Evolutionary conservation across 805 yeast genomes (phyloP).

Genomic region (Barnettozyma populi): DNA sequence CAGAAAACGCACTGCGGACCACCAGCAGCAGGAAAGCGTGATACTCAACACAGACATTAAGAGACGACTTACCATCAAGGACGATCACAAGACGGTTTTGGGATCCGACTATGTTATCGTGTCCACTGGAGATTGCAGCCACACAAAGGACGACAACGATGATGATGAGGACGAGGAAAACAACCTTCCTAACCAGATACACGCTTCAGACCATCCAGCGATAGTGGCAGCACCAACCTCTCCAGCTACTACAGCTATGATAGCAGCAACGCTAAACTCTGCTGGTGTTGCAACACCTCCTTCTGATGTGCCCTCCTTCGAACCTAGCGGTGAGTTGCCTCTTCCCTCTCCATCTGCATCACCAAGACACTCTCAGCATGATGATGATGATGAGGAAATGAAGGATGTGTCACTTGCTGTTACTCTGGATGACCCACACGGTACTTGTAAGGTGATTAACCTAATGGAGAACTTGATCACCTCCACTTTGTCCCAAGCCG

Average conservation of each 20-base stretch:
- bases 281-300: constrained; percentile 2
- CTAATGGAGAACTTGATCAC: constrained; percentile 14
- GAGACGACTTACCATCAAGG: constrained; percentile 14
- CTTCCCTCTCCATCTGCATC: constrained; percentile 67
- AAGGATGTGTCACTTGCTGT: not conserved
- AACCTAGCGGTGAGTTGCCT: constrained; percentile 39
- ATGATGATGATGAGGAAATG: constrained; percentile 13
- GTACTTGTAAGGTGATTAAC: constrained; percentile 6
- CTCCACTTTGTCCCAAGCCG: constrained; percentile 34
- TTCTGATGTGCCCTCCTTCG: constrained; percentile 3
- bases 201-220: not conserved
- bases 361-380: constrained; percentile 37
- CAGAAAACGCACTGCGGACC: constrained; percentile 22
- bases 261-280: constrained; percentile 3
- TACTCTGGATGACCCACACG: not conserved
- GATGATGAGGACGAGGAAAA: not conserved
- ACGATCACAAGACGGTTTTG: constrained; percentile 7
- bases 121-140: not conserved
- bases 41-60: constrained; percentile 12
- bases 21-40: constrained; percentile 1
- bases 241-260: not conserved
- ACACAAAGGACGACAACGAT: not conserved
- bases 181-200: not conserved
- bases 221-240: not conserved
- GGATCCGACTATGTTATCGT: not conserved